Conservation (phyloP, 2,329 filamentous ascomycete genomes). For the Cyclaneusma minus region DNA sequence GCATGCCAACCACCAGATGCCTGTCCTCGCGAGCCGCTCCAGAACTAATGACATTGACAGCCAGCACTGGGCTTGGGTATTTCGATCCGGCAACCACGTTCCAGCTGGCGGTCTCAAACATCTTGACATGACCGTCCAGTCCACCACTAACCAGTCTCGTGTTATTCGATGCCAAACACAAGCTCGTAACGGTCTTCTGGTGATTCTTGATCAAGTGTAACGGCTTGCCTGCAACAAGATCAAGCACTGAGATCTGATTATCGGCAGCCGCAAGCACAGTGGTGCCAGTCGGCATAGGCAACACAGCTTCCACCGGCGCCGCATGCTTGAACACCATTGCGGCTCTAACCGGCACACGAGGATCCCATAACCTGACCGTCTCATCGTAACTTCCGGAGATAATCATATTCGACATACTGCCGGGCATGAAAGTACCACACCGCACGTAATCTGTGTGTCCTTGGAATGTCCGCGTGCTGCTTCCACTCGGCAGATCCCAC, state of each 20-base stretch:
- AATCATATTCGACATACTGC: constrained; percentile 51
- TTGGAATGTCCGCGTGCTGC: constrained; percentile 60
- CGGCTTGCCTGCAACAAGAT: constrained; percentile 81
- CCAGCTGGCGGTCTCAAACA: constrained; percentile 89
- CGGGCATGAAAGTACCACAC: constrained; percentile 71
- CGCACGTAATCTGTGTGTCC: constrained; percentile 92
- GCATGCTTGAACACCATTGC: constrained; percentile 93
- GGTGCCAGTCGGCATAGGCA: constrained; percentile 75
- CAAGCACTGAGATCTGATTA: constrained; percentile 78
- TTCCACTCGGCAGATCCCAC: constrained; percentile 80
- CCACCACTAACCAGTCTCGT: constrained; percentile 73
- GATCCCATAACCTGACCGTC: constrained; percentile 88
- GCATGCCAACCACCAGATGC: constrained; percentile 88
- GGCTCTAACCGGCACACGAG: constrained; percentile 50
- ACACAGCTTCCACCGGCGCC: constrained; percentile 76
- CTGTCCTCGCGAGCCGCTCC: constrained; percentile 64
- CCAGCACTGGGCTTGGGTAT: constrained; percentile 82
- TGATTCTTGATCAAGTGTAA: constrained; percentile 81
- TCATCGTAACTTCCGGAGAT: constrained; percentile 90
- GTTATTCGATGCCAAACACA: constrained; percentile 68
- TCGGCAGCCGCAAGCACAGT: constrained; percentile 74
- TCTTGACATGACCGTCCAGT: constrained; percentile 90
- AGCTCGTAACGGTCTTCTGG: constrained; percentile 89
- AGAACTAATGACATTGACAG: constrained; percentile 58
- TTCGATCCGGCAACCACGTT: constrained; percentile 92